These are phyloP conservation scores for Suillus subalutaceus DNA, from an alignment of 768 basidiomycete genomes.

Conservation along the genomic window DNA sequence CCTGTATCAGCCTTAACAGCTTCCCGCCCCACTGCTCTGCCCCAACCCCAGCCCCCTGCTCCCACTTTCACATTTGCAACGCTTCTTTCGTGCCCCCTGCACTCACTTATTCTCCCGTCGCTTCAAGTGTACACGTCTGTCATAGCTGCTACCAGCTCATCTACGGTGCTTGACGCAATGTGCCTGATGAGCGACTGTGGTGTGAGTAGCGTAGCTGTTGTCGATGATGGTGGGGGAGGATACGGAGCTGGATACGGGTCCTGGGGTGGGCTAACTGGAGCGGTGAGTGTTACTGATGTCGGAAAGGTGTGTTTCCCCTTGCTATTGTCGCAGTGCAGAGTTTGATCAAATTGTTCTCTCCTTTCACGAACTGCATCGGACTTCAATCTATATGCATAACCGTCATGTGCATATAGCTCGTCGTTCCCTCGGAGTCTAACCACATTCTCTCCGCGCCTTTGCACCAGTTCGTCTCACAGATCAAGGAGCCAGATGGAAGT, in stretches of 20 bases:
- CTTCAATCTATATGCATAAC: conserved; percentile 4
- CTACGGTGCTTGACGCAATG: conserved; percentile 80
- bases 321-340: neutral
- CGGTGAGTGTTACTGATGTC: conserved; percentile 82
- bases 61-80: conserved; percentile 41
- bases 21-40: neutral
- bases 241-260: conserved; percentile 6
- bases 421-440: conserved; percentile 81
- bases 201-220: conserved; percentile 79
- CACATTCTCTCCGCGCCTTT: conserved; percentile 72
- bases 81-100: conserved; percentile 57
- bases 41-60: conserved; percentile 18
- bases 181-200: conserved; percentile 84
- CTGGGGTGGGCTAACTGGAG: conserved; percentile 63
- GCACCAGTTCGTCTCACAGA: conserved; percentile 66
- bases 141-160: conserved; percentile 60
- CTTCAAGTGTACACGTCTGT: conserved; percentile 65
- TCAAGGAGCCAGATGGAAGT: conserved; percentile 80
- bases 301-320: conserved; percentile 55
- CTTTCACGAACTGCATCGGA: neutral
- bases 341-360: neutral
- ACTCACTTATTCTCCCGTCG: conserved; percentile 62
- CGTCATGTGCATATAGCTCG: conserved; percentile 46
- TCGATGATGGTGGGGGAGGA: conserved; percentile 53
- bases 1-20: conserved; percentile 3